Evolutionary conservation across 2,329 filamentous ascomycete species (phyloP), one percentile per base, ranked within the genome.

Genomic region (Rutstroemia sp.): DNA sequence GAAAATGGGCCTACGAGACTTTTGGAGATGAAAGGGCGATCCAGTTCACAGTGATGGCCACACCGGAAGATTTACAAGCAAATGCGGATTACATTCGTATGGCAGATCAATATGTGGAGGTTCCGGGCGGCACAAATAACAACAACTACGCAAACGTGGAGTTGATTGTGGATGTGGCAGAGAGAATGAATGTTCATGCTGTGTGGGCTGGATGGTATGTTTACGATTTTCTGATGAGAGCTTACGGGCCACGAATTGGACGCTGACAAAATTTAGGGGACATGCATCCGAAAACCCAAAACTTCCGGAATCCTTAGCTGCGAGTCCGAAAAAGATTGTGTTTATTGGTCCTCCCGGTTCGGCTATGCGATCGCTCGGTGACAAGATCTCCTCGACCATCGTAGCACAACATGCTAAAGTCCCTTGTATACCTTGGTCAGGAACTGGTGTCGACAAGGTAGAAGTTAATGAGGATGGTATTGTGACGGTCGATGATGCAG

Each of bases 141-240:
- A 96, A 99, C 86, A 99, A 99, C 76, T 99, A 99, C 75, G 94
- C 94, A 76, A 99, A 99, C 72, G 94, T 99, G 59, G 94, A 99
- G 78, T 81, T 99, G 71, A 99, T 99, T 74, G 94, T 99, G 64
- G 94, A 99, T 77, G 85, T 99, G 71, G 94, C 94, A 25, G 94
- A 99, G 80, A 90, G 94, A 61, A 97, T 96, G 91, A 85, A 92
- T 67, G 94, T 99, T 59, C 94, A 99, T 70, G 94, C 94, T 58
- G 94, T 99, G 16, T 99, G 94, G 94, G 94, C 94, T 67, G 94
- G 94, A 80, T 99, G 94, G 92, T 94, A 75, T 79, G 87, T 69
- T 42, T 53, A 51, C 41, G 10, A 38, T 30, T 47, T 41, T 34
- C 21, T 7, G 41, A 2, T 14, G 21, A 9, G 21, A 27, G 2